phyloP scores from a whole-genome alignment of 441 rosid species.

The Erodium texanum region DNA sequence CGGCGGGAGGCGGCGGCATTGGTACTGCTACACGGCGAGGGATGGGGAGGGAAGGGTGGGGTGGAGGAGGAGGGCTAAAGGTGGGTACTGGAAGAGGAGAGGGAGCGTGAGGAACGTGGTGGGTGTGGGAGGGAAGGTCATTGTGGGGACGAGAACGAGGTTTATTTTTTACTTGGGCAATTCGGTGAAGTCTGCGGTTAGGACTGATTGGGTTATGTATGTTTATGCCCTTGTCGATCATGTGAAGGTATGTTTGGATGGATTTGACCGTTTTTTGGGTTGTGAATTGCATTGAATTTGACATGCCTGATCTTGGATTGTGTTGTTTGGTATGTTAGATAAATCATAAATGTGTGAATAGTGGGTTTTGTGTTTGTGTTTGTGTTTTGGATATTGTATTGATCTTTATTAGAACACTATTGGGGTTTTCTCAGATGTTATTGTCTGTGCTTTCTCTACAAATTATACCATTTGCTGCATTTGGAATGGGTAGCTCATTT shows the following conservation, averaged over 20 bases:
- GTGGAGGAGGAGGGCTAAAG: constrained; percentile 23
- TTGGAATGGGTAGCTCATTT: not conserved
- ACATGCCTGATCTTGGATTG: not conserved
- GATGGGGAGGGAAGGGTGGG: constrained; percentile 17
- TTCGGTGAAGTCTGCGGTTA: constrained; percentile 22
- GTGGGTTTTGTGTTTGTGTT: too few species aligned
- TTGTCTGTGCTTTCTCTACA: not conserved
- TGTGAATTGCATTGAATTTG: not conserved
- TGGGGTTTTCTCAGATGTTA: too few species aligned
- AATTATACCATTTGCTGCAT: not conserved
- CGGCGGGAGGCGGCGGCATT: constrained; percentile 36
- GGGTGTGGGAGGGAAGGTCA: constrained; percentile 23
- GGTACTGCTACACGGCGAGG: constrained; percentile 36
- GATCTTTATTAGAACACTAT: too few species aligned
- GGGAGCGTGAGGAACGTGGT: constrained; percentile 31
- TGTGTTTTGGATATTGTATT: not conserved
- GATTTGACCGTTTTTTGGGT: too few species aligned
- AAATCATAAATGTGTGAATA: not conserved
- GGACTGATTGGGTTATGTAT: constrained; percentile 41
- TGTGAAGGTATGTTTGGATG: constrained; percentile 29
- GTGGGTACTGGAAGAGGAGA: constrained; percentile 40
- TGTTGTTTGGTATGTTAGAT: not conserved
- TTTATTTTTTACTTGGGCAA: constrained; percentile 35
- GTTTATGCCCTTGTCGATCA: constrained; percentile 38
- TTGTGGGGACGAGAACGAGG: constrained; percentile 31